Evolutionary conservation across 2,329 filamentous ascomycete genomes (phyloP).

Genomic region (Pyrenochaeta sp.): DNA sequence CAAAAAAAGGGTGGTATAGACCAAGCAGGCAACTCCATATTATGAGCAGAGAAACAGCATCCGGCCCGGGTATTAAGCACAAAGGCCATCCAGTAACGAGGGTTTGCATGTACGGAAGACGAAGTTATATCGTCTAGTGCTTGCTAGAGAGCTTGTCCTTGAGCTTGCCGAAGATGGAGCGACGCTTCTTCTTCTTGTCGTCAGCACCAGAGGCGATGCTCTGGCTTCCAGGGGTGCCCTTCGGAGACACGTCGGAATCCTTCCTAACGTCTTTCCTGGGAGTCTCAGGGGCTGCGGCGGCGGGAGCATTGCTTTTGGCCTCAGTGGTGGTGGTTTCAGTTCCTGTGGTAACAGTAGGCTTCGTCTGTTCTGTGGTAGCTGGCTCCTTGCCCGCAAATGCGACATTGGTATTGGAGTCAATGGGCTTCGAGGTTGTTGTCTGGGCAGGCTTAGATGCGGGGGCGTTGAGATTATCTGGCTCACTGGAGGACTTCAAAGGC

Average conservation of each 20-base stretch:
- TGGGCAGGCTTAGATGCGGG: constrained; percentile 43
- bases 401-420: constrained; percentile 48
- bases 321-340: constrained; percentile 45
- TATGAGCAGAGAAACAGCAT: constrained; percentile 33
- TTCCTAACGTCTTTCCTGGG: constrained; percentile 40
- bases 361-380: constrained; percentile 47
- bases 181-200: constrained; percentile 58
- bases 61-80: constrained; percentile 32
- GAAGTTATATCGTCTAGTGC: constrained; percentile 23
- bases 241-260: constrained; percentile 40
- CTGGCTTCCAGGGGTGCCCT: constrained; percentile 51
- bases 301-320: constrained; percentile 21
- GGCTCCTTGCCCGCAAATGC: constrained; percentile 53
- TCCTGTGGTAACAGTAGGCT: constrained; percentile 53
- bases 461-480: constrained; percentile 49
- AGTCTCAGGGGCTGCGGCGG: constrained; percentile 32
- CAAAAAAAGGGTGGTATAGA: constrained; percentile 45
- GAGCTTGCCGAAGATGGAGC: constrained; percentile 58
- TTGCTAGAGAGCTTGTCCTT: constrained; percentile 57
- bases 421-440: constrained; percentile 32
- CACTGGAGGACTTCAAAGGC: constrained; percentile 42
- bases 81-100: constrained; percentile 17
- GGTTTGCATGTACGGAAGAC: constrained; percentile 20
- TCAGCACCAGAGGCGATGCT: constrained; percentile 43
- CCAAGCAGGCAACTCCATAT: constrained; percentile 47